These are phyloP conservation scores for Aquanectria penicillioides DNA, from an alignment of 2,329 filamentous ascomycete genomes.

Conservation along the genomic window DNA sequence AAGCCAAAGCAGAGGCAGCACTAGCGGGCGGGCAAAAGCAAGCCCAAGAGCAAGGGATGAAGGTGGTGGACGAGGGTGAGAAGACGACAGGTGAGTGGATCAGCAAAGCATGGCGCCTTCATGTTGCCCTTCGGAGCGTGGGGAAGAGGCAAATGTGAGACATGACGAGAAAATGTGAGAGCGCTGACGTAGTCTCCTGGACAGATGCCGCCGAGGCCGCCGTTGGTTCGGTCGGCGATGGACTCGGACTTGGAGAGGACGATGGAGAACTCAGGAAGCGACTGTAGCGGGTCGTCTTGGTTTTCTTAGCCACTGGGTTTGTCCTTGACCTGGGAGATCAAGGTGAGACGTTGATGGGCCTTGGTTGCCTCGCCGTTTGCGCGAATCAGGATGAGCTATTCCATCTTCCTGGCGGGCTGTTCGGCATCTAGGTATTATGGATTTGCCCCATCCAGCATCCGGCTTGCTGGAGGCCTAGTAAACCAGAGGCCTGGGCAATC, in stretches of 20 bases:
- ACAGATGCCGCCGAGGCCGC: slow-evolving; percentile 6
- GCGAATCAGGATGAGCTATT: background rate
- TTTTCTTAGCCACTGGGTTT: background rate
- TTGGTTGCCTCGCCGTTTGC: background rate
- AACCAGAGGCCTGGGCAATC: background rate
- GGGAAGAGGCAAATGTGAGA: slow-evolving; percentile 6
- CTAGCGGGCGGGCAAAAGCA: slow-evolving; percentile 9
- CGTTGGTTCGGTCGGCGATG: slow-evolving; percentile 16
- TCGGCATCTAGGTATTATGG: background rate
- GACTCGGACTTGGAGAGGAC: background rate
- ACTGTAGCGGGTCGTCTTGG: slow-evolving; percentile 4
- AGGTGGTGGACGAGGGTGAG: slow-evolving; percentile 1
- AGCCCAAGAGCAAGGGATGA: slow-evolving; percentile 2
- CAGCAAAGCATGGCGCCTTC: background rate
- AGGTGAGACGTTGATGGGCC: background rate
- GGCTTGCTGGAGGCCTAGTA: slow-evolving; percentile 3
- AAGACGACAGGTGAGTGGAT: slow-evolving; percentile 11
- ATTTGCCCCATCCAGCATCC: no score
- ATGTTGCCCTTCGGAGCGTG: no score
- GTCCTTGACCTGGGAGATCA: background rate
- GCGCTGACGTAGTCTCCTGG: slow-evolving; percentile 9
- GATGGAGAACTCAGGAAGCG: slow-evolving; percentile 15
- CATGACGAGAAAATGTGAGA: slow-evolving; percentile 1
- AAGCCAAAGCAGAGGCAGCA: slow-evolving; percentile 9
- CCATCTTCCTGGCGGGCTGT: background rate